These are phyloP conservation scores for Mucor sp. DNA, from an alignment of 371 early-diverging fungal genomes.

Conservation along the genomic window DNA sequence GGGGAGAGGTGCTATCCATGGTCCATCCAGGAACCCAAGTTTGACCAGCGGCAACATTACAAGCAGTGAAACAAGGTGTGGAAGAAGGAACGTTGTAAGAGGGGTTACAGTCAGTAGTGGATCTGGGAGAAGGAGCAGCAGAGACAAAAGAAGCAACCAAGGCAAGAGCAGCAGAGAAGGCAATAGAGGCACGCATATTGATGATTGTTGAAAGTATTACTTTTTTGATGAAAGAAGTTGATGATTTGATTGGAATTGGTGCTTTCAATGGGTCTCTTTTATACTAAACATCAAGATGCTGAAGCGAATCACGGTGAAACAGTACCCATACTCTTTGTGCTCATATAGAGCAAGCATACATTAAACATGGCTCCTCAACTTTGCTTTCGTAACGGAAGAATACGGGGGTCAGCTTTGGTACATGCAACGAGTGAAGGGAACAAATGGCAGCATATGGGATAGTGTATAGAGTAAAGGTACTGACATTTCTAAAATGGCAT, in stretches of 20 bases:
- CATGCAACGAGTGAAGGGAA: not conserved
- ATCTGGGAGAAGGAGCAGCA: constrained; percentile 18
- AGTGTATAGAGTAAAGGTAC: not conserved
- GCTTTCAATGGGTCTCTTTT: not conserved
- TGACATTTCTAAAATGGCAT: not conserved
- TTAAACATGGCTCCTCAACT: not conserved
- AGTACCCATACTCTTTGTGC: not conserved
- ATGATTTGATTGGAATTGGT: not conserved
- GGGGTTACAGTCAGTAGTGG: constrained; percentile 33
- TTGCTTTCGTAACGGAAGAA: not conserved
- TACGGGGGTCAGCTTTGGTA: not conserved
- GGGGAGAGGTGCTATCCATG: constrained; percentile 29
- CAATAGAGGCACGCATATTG: constrained; percentile 11
- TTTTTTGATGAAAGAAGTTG: not conserved
- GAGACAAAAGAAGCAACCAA: constrained; percentile 8
- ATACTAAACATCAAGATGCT: not conserved
- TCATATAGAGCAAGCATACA: not conserved
- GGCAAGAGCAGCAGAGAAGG: constrained; percentile 15
- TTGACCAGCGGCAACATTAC: constrained; percentile 29
- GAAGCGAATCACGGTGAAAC: not conserved
- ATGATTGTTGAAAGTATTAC: not conserved
- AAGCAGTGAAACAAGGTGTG: constrained; percentile 28
- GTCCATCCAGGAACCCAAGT: constrained; percentile 17
- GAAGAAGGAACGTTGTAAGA: constrained; percentile 29
- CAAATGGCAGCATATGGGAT: not conserved